phyloP scores from a whole-genome alignment of 352 stramenopile species.

The Pythium utonaiense region DNA sequence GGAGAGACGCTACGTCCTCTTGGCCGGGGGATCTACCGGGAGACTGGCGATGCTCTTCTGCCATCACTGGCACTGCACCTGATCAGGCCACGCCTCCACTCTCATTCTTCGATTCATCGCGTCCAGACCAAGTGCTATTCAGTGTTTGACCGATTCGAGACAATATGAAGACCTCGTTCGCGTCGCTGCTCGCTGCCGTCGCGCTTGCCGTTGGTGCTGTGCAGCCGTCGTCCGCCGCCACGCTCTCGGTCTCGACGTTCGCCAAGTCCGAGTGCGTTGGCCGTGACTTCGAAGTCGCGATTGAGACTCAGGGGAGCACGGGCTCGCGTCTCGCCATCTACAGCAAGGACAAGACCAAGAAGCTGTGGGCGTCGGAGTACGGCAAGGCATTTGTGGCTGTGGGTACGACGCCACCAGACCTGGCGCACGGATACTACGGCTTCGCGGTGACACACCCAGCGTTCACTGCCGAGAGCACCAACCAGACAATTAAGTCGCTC shows the following conservation, averaged over 20 bases:
- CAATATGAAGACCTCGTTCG: not conserved
- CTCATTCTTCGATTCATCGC: not conserved
- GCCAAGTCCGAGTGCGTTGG: not conserved
- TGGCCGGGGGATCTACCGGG: too few species aligned
- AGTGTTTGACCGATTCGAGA: not conserved
- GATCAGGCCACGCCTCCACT: not conserved
- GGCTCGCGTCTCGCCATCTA: slow-evolving; percentile 13
- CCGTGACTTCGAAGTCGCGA: slow-evolving; percentile 3
- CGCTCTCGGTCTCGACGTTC: not conserved
- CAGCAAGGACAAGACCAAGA: not conserved
- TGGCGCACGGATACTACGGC: slow-evolving; percentile 13
- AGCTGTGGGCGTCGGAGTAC: slow-evolving; percentile 12
- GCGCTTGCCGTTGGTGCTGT: not conserved
- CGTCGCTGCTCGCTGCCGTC: not conserved
- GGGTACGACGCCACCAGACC: slow-evolving; percentile 2
- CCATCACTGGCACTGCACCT: too few species aligned
- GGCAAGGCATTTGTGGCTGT: slow-evolving; percentile 14
- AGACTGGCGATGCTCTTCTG: too few species aligned
- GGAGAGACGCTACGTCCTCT: too few species aligned
- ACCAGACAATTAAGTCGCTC: slow-evolving; percentile 9
- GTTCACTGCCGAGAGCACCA: slow-evolving; percentile 9
- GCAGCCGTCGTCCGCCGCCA: not conserved
- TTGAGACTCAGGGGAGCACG: not conserved
- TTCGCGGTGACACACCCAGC: slow-evolving; percentile 4
- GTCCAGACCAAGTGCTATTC: not conserved